Evolutionary conservation across 352 stramenopile species (phyloP).

Genomic region (Phytophthora cajani): DNA sequence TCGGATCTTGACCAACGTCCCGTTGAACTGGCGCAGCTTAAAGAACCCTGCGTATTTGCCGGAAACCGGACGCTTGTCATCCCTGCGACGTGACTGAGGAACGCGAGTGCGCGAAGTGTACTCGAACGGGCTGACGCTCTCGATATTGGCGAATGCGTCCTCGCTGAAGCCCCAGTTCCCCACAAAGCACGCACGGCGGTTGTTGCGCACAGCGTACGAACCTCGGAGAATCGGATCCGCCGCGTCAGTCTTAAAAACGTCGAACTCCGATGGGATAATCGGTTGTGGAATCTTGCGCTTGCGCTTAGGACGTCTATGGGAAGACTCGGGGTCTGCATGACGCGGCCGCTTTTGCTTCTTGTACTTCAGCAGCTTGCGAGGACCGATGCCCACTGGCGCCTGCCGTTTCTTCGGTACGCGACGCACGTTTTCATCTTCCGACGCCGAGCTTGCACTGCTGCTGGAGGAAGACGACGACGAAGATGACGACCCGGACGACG

Average conservation of each 20-base stretch:
- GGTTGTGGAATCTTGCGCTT: slow-evolving; percentile 33
- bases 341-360: slow-evolving; percentile 31
- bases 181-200: slow-evolving; percentile 55
- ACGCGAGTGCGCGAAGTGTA: slow-evolving; percentile 59
- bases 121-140: slow-evolving; percentile 67
- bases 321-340: slow-evolving; percentile 5
- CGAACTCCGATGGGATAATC: slow-evolving; percentile 49
- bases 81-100: slow-evolving; percentile 35
- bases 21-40: slow-evolving; percentile 76
- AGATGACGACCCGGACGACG: slow-evolving; percentile 28
- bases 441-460: slow-evolving; percentile 39
- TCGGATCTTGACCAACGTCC: slow-evolving; percentile 57
- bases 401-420: slow-evolving; percentile 20
- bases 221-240: slow-evolving; percentile 67
- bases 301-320: slow-evolving; percentile 14
- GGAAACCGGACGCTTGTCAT: slow-evolving; percentile 63
- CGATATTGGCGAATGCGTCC: slow-evolving; percentile 47
- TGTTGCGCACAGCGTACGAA: slow-evolving; percentile 49
- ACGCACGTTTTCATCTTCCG: slow-evolving; percentile 20
- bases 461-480: slow-evolving; percentile 30
- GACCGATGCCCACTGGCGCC: slow-evolving; percentile 9
- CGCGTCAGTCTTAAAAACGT: slow-evolving; percentile 50
- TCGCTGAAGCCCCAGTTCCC: slow-evolving; percentile 76
- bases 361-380: slow-evolving; percentile 33
- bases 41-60: slow-evolving; percentile 78